These are phyloP conservation scores for Pyrus betulifolia DNA, from an alignment of 306 rosid species.

Conservation along the genomic window DNA sequence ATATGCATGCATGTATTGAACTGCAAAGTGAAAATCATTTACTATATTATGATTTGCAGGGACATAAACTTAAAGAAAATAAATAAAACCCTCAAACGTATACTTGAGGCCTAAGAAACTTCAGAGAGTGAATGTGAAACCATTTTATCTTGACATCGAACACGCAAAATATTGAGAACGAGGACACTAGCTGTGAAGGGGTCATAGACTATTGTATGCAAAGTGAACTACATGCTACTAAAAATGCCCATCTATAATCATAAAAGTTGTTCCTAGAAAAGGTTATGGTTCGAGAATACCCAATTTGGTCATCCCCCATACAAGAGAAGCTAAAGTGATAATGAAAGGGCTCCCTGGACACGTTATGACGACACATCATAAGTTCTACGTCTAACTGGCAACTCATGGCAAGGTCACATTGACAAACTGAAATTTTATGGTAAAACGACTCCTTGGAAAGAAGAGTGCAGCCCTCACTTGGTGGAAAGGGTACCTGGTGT, in stretches of 20 bases:
- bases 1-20: neutral
- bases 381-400: slow-evolving; percentile 6
- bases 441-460: slow-evolving; percentile 18
- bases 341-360: neutral
- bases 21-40: neutral
- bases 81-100: neutral
- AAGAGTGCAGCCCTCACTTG: slow-evolving; percentile 18
- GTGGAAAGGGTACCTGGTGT: slow-evolving; percentile 21
- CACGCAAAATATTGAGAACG: neutral
- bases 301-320: neutral
- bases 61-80: neutral
- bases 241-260: neutral
- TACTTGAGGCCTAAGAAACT: neutral
- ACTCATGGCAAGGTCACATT: neutral
- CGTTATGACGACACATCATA: neutral
- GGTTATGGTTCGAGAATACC: neutral
- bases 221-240: neutral
- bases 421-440: neutral
- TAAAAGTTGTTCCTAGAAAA: neutral
- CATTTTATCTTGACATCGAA: neutral
- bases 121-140: neutral
- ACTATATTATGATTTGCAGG: neutral
- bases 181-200: neutral
- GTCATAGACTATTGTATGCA: neutral
- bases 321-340: neutral